Evolutionary conservation across 2,329 filamentous ascomycete genomes (phyloP), one percentile per base, ranked within the genome.

Genomic region (Fusarium temperatum): DNA sequence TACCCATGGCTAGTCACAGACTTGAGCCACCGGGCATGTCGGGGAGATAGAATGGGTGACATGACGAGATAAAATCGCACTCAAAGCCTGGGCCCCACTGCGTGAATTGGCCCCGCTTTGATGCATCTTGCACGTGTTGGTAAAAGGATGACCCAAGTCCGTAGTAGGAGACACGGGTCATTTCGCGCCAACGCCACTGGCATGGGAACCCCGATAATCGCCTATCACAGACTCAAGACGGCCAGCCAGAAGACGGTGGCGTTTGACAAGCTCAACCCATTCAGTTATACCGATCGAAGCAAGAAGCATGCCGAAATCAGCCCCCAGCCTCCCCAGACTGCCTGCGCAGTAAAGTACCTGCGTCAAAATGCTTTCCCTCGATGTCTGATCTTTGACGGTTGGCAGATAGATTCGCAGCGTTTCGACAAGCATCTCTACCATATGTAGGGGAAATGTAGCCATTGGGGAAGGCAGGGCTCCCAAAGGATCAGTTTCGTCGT

Each of bases 301-400:
- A 66, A 98, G 87, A 74, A 98, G 89, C 85, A 98, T 89, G 63
- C 95, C 93, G 82, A 99, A 99, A 81, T 99, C 96, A 3, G 94
- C 95, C 5, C 96, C 96, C 0, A 98, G 85, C 53, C 96, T 89
- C 1, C 96, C 96, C 55, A 99, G 85, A 83, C 95, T 98, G 51
- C 94, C 94, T 2, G 96, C 95, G 77, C 95, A 97, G 82, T 98
- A 98, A 14, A 98, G 85, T 0, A 98, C 93, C 81, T 98, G 96
- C 0, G 95, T 98, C 42, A 98, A 84, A 62, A 98, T 87, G 79
- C 94, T 97, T 80, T 98, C 96, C 38, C 95, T 87, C 0, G 93
- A 92, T 30, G 92, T 89, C 72, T 92, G 91, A 78, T 98, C 95
- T 74, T 89, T 90, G 8, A 98, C 90, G 56, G 93, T 94, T 0